Base-by-base conservation (phyloP, 1,139 yeast species). In the Yamadazyma diospyri region DNA sequence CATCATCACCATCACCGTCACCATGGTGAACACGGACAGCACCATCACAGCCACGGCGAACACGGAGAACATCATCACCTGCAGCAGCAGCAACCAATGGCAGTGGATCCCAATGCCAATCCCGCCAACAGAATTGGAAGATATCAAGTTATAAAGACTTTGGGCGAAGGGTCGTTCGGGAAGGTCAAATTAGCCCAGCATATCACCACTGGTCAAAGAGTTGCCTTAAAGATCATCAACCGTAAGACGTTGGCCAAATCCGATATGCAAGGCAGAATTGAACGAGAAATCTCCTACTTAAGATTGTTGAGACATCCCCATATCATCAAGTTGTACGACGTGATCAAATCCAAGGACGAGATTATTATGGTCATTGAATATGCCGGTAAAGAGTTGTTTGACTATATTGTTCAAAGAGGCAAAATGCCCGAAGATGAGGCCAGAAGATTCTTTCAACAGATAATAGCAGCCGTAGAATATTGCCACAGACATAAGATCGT, bases 401-500 rank as follows among this genome's bases (percentile, higher is more conserved):
- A 92, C 54, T 92, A 92, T 55, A 92, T 92, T 55, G 96, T 92
- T 12, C 97, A 89, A 56, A 72, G 89, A 48, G 97, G 97, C 22
- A 82, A 87, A 52, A 86, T 94, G 96, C 81, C 84, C 24, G 98
- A 94, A 58, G 78, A 80, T 41, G 97, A 92, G 58, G 98, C 95
- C 0, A 72, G 97, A 41, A 68, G 97, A 39, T 94, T 92, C 51
- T 94, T 94, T 62, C 98, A 94, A 57, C 98, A 92, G 59, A 94
- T 92, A 36, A 89, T 92, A 38, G 92, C 96, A 23, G 99, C 98
- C 2, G 97, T 92, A 2, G 97, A 89, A 52, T 94, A 94, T 64
- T 94, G 98, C 55, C 99, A 92, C 60, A 76, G 96, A 42, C 97
- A 92, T 61, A 92, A 92, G 64, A 92, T 92, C 65, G 99, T 94